Percentiles rank a stretch among this genome's conserved stretches.
Evolutionary conservation across 208 protist species (phyloP).

Genomic region (Trypanosoma rangeli): DNA sequence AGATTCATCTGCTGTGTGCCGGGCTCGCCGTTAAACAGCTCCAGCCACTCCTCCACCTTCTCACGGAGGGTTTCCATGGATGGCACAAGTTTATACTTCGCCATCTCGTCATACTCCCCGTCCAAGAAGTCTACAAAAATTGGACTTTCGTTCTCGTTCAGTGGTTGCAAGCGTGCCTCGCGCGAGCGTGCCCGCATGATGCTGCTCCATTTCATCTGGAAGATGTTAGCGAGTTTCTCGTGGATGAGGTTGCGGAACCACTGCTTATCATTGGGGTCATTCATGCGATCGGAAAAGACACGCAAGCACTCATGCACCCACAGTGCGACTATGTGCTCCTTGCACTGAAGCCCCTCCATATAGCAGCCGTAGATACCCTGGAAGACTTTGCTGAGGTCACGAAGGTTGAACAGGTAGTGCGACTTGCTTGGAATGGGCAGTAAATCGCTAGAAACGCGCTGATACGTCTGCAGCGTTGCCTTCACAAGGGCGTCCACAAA

Average conservation of each 20-base stretch:
- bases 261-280: slow-evolving; percentile 89
- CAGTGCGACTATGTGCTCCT: slow-evolving; percentile 94
- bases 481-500: slow-evolving; percentile 92
- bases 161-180: slow-evolving; percentile 36
- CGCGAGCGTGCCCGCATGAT: slow-evolving; percentile 86
- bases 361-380: slow-evolving; percentile 95
- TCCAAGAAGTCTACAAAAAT: slow-evolving; percentile 96
- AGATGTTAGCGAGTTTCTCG: slow-evolving; percentile 92
- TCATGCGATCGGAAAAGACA: slow-evolving; percentile 97
- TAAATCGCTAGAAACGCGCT: slow-evolving; percentile 85
- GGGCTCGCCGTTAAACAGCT: slow-evolving; percentile 94
- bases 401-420: slow-evolving; percentile 98
- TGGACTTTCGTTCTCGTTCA: slow-evolving; percentile 83
- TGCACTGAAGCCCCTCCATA: slow-evolving; percentile 88
- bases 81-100: slow-evolving; percentile 94
- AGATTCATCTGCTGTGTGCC: slow-evolving; percentile 94
- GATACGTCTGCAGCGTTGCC: slow-evolving; percentile 96
- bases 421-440: slow-evolving; percentile 97
- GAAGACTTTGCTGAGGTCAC: slow-evolving; percentile 98
- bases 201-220: slow-evolving; percentile 91
- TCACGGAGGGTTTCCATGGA: slow-evolving; percentile 86
- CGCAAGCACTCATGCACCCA: slow-evolving; percentile 98
- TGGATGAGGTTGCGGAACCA: slow-evolving; percentile 94
- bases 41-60: slow-evolving; percentile 93
- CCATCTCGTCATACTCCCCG: slow-evolving; percentile 91